phyloP scores from a whole-genome alignment of 768 basidiomycete species.

The Lentinula aciculospora region DNA sequence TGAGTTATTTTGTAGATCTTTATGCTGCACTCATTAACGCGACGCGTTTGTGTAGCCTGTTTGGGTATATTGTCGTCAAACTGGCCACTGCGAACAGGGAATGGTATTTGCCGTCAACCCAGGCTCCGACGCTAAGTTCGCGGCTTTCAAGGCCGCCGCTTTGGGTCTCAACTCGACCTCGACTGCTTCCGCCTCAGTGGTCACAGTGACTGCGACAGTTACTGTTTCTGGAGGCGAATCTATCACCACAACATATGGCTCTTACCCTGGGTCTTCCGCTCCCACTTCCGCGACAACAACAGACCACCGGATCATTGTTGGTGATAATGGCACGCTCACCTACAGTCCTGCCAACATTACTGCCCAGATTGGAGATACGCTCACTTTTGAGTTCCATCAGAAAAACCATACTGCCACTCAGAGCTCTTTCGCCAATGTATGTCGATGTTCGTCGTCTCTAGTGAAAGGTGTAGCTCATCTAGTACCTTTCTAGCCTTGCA shows the following conservation, averaged over 20 bases:
- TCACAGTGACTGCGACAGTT: conserved; percentile 30
- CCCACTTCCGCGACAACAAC: conserved; percentile 18
- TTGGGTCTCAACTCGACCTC: conserved; percentile 23
- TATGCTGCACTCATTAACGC: not conserved
- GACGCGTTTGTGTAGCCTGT: conserved; percentile 24
- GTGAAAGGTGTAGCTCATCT: not conserved
- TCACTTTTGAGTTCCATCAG: conserved; percentile 40
- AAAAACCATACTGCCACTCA: conserved; percentile 46
- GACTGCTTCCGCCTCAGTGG: conserved; percentile 19
- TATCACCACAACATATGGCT: conserved; percentile 22
- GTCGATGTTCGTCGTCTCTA: conserved; percentile 8
- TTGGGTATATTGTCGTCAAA: conserved; percentile 58
- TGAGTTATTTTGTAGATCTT: not conserved
- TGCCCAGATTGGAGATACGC: conserved; percentile 41
- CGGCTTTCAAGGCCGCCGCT: conserved; percentile 50
- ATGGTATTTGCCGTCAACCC: conserved; percentile 71
- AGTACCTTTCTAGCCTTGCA: conserved; percentile 25
- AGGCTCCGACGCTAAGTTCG: conserved; percentile 35
- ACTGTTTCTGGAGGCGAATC: conserved; percentile 19
- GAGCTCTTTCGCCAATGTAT: conserved; percentile 26
- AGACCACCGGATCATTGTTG: conserved; percentile 39
- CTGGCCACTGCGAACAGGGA: conserved; percentile 40
- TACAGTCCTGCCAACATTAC: conserved; percentile 41
- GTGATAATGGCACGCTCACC: conserved; percentile 24
- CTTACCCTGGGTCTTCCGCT: conserved; percentile 17